Evolutionary conservation across 2,329 filamentous ascomycete genomes (phyloP).

Genomic region (Thelonectria olida): DNA sequence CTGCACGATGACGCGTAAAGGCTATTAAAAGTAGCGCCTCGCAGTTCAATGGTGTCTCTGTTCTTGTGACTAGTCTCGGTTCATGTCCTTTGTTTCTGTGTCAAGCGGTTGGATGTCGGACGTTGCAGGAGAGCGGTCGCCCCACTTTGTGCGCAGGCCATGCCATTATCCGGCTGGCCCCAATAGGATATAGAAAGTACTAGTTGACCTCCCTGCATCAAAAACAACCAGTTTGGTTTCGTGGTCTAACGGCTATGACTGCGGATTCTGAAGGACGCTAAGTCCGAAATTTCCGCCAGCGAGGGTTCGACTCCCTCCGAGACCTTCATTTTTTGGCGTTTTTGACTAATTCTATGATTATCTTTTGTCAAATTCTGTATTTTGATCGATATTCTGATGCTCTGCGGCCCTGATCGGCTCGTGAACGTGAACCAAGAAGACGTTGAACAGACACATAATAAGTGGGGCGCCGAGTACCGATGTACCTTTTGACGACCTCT

Average conservation of each 20-base stretch:
- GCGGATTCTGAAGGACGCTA: constrained; percentile 28
- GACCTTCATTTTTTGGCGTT: constrained; percentile 11
- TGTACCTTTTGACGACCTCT: too few relatives aligned
- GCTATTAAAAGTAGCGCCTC: background rate
- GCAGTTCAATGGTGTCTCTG: background rate
- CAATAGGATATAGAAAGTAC: background rate
- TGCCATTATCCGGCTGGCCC: too few relatives aligned
- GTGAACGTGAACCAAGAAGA: too few relatives aligned
- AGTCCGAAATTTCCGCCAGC: constrained; percentile 28
- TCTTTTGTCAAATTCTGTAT: background rate
- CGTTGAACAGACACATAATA: too few relatives aligned
- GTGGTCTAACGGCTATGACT: constrained; percentile 27
- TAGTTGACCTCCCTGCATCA: background rate
- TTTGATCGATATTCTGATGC: too few relatives aligned
- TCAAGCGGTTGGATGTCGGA: background rate
- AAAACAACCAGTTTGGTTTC: constrained; percentile 14
- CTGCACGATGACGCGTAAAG: background rate
- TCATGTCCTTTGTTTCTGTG: background rate
- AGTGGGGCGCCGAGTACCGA: too few relatives aligned
- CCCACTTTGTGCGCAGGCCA: too few relatives aligned
- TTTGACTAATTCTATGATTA: background rate
- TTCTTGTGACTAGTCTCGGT: background rate
- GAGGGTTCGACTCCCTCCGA: constrained; percentile 26
- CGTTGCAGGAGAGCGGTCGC: background rate
- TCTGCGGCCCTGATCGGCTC: too few relatives aligned